Percentiles rank a stretch among this genome's conserved stretches.
Conservation (phyloP, 768 basidiomycete genomes). For the Pholiota microspora region DNA sequence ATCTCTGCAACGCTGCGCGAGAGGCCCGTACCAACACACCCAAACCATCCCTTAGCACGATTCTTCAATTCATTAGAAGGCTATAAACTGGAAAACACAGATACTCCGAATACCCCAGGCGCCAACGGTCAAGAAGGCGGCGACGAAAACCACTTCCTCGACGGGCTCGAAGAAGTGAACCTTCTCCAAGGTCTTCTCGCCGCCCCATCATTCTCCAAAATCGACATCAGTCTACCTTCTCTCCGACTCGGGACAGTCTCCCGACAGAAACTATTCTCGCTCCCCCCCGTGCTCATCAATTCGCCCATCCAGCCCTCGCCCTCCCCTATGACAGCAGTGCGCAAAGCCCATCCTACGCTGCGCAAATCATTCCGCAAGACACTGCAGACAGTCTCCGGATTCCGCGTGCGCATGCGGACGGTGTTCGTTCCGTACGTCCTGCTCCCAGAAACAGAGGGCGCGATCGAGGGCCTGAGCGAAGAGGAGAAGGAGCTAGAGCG, state of each 20-base stretch:
- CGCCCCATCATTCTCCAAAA: constrained; percentile 38
- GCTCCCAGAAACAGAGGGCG: constrained; percentile 42
- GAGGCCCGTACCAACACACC: constrained; percentile 50
- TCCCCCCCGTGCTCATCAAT: constrained; percentile 47
- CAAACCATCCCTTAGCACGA: constrained; percentile 40
- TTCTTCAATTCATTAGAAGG: constrained; percentile 37
- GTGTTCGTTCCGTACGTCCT: constrained; percentile 87
- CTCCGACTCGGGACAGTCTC: constrained; percentile 68
- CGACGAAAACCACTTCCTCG: constrained; percentile 48
- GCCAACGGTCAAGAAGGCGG: constrained; percentile 34
- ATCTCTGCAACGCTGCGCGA: constrained; percentile 87
- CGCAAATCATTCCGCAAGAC: constrained; percentile 86
- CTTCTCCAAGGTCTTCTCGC: constrained; percentile 60
- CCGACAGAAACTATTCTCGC: constrained; percentile 65
- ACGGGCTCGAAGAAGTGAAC: constrained; percentile 54
- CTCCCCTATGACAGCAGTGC: constrained; percentile 46
- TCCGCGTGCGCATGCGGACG: constrained; percentile 91
- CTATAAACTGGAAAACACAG: constrained; percentile 35
- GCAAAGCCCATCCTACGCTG: constrained; percentile 60
- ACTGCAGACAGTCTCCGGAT: constrained; percentile 75
- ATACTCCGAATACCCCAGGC: constrained; percentile 24
- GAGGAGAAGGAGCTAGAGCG: constrained; percentile 51
- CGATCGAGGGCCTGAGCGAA: constrained; percentile 29
- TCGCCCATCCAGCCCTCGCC: constrained; percentile 43
- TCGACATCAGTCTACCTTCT: constrained; percentile 55